Percentiles rank a stretch among this genome's conserved stretches.
These are phyloP conservation scores for Dothistroma pini DNA, from an alignment of 2,329 filamentous ascomycete species.

Conservation along the genomic window DNA sequence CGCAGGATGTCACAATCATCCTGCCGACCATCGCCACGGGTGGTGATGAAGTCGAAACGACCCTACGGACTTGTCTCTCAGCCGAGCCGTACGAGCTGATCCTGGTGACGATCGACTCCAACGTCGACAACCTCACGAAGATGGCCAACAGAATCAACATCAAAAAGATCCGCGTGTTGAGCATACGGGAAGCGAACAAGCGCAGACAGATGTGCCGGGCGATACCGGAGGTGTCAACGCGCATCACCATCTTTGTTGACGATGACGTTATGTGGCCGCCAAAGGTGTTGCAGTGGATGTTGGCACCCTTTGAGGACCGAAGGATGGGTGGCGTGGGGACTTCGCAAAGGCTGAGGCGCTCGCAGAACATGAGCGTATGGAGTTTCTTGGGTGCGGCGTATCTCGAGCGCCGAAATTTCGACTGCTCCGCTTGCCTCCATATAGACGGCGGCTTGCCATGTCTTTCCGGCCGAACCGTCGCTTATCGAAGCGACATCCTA, in stretches of 20 bases:
- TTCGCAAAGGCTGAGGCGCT: slow-evolving; percentile 78
- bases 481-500: slow-evolving; percentile 84
- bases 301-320: slow-evolving; percentile 84
- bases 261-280: slow-evolving; percentile 92
- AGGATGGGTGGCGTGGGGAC: slow-evolving; percentile 87
- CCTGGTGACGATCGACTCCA: slow-evolving; percentile 81
- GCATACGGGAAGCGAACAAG: slow-evolving; percentile 86
- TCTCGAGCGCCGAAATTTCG: slow-evolving; percentile 90
- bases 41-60: slow-evolving; percentile 77
- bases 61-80: slow-evolving; percentile 71
- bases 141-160: slow-evolving; percentile 57
- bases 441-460: slow-evolving; percentile 95
- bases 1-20: slow-evolving; percentile 86
- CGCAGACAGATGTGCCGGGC: slow-evolving; percentile 89
- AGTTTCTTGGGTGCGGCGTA: slow-evolving; percentile 91
- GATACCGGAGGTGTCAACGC: slow-evolving; percentile 76
- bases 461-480: slow-evolving; percentile 90
- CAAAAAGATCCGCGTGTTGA: slow-evolving; percentile 68
- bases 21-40: slow-evolving; percentile 88
- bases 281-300: slow-evolving; percentile 82
- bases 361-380: slow-evolving; percentile 63
- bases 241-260: slow-evolving; percentile 88
- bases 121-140: slow-evolving; percentile 53
- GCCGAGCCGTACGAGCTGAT: slow-evolving; percentile 70
- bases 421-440: slow-evolving; percentile 92